Evolutionary conservation across 345 rosid species (phyloP), one percentile per base, ranked within the genome.

Genomic region (Salix koriyanagi): DNA sequence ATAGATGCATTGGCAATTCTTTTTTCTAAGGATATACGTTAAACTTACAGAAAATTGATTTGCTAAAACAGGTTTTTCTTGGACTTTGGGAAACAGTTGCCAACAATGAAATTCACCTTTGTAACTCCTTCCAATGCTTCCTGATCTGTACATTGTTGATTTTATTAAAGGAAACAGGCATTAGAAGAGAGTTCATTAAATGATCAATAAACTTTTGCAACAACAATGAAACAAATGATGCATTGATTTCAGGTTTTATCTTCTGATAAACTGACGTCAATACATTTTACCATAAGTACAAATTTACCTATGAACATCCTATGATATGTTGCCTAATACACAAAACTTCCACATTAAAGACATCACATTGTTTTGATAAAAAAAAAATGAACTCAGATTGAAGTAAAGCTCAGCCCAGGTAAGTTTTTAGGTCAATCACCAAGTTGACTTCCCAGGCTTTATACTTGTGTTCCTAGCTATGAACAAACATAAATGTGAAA

Each of bases 21-120:
- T 32, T 36, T 52, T 9, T 4, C 32, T 10, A 10, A 42, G 36
- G 66, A 18, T 13, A 11, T 19, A 23, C 7, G 42, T 48, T 69
- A 52, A 76, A 93, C 97, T 91, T 88, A 96, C 98, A 39, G 99
- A 93, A 89, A 96, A 93, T 70, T 96, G 99, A 84, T 96, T 92
- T 73, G 94, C 91, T 65, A 92, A 79, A 73, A 96, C 85, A 2
- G 97, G 96, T 79, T 84, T 88, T 62, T 88, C 90, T 84, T 96
- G 92, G 77, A 64, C 86, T 80, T 83, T 84, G 79, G 99, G 97
- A 69, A 91, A 88, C 26, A 96, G 82, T 64, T 96, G 96, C 93
- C 89, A 96, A 44, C 91, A 83, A 85, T 85, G 93, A 85, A 96
- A 96, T 84, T 93, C 98, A 80, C 99, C 98, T 82, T 81, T 90